Conservation (phyloP, 2,329 filamentous ascomycete genomes). For the Neofusicoccum sp. region DNA sequence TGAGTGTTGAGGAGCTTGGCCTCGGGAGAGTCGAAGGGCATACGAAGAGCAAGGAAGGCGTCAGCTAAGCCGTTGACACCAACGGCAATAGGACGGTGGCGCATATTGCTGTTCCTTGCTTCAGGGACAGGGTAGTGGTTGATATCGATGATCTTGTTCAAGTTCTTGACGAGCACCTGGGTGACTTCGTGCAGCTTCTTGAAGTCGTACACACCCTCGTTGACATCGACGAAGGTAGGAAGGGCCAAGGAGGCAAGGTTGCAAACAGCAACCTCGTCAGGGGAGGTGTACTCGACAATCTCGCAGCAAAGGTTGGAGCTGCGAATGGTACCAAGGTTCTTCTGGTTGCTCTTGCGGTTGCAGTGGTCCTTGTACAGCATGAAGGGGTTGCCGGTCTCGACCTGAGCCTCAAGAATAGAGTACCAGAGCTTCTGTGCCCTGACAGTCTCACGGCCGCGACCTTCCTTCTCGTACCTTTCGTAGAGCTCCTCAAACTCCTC, state of each 20-base stretch:
- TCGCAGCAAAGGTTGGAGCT: slow-evolving; percentile 99
- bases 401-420: slow-evolving; percentile 95
- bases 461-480: slow-evolving; percentile 85
- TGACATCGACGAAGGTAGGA: slow-evolving; percentile 85
- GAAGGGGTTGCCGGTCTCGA: slow-evolving; percentile 97
- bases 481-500: slow-evolving; percentile 97
- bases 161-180: slow-evolving; percentile 86
- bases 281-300: slow-evolving; percentile 95
- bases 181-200: slow-evolving; percentile 93
- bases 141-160: slow-evolving; percentile 98
- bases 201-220: slow-evolving; percentile 85
- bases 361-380: slow-evolving; percentile 99
- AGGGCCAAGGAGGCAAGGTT: slow-evolving; percentile 94
- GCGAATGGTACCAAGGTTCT: slow-evolving; percentile 97
- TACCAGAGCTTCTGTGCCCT: slow-evolving; percentile 99
- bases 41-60: slow-evolving; percentile 92
- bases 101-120: slow-evolving; percentile 93
- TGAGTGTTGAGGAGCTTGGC: slow-evolving; percentile 93
- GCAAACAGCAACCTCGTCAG: slow-evolving; percentile 97
- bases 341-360: slow-evolving; percentile 99
- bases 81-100: slow-evolving; percentile 91
- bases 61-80: slow-evolving; percentile 98
- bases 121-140: slow-evolving; percentile 98
- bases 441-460: slow-evolving; percentile 83
- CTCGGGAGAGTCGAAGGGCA: slow-evolving; percentile 96